A percentile compares a stretch with the other conserved stretches of the same genome.
phyloP scores from a whole-genome alignment of 192 early-diverging fungal genomes.

The Rhizophagus clarus region DNA sequence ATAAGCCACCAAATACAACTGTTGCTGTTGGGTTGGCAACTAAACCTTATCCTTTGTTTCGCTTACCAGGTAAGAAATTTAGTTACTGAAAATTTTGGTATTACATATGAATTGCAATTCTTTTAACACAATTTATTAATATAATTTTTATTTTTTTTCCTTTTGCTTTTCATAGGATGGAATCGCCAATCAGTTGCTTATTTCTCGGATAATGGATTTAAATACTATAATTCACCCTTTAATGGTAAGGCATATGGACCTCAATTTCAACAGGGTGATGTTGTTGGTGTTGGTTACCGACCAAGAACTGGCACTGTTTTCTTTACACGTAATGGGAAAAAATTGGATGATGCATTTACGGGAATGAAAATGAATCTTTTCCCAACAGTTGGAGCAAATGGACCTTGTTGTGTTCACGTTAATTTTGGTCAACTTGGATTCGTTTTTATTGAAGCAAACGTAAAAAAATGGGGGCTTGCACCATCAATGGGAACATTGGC shows the following conservation, averaged over 20 bases:
- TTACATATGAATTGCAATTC: neutral
- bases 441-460: slow-evolving; percentile 84
- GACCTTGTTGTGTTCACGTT: slow-evolving; percentile 60
- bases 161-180: slow-evolving; percentile 55
- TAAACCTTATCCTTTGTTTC: slow-evolving; percentile 73
- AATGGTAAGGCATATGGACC: slow-evolving; percentile 63
- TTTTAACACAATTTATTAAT: neutral
- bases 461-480: slow-evolving; percentile 82
- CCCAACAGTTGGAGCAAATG: slow-evolving; percentile 61
- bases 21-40: slow-evolving; percentile 74
- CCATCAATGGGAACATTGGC: slow-evolving; percentile 67
- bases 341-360: slow-evolving; percentile 67
- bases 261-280: slow-evolving; percentile 71
- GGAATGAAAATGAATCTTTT: slow-evolving; percentile 75
- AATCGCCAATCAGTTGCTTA: slow-evolving; percentile 75
- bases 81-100: neutral
- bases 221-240: slow-evolving; percentile 71
- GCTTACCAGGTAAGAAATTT: slow-evolving; percentile 54
- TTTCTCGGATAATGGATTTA: slow-evolving; percentile 65
- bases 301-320: slow-evolving; percentile 73
- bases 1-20: slow-evolving; percentile 67
- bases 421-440: slow-evolving; percentile 82
- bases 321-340: slow-evolving; percentile 76
- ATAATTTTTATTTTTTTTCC: slow-evolving; percentile 3
- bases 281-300: slow-evolving; percentile 78